These are phyloP conservation scores for Thymus mandschuricus DNA, from an alignment of 257 asterid species.

Conservation along the genomic window DNA sequence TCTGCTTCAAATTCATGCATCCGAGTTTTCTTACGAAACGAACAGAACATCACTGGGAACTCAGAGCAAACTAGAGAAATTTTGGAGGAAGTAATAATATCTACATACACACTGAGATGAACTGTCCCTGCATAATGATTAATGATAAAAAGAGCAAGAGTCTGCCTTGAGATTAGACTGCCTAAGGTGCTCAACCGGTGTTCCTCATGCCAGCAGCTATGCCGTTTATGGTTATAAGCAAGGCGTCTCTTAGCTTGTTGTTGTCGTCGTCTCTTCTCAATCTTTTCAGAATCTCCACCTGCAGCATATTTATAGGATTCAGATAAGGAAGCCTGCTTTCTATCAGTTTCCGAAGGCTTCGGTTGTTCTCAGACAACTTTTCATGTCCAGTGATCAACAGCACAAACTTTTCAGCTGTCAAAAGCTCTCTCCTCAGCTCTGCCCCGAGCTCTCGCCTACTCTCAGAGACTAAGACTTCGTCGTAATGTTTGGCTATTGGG, in stretches of 20 bases:
- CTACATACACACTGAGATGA: background rate
- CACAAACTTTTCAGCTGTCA: conserved; percentile 68
- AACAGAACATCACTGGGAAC: background rate
- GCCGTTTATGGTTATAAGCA: conserved; percentile 87
- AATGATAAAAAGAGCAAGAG: background rate
- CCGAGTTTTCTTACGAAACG: background rate
- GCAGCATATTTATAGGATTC: conserved; percentile 91
- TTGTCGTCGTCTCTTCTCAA: conserved; percentile 74
- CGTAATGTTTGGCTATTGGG: conserved; percentile 83
- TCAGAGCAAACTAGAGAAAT: background rate
- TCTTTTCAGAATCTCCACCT: conserved; percentile 91
- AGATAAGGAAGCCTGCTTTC: conserved; percentile 96
- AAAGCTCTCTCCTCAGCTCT: conserved; percentile 75
- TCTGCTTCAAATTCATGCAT: background rate
- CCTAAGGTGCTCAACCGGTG: conserved; percentile 57
- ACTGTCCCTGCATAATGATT: background rate
- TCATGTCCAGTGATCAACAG: conserved; percentile 80
- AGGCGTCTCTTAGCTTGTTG: conserved; percentile 75
- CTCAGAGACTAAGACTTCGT: conserved; percentile 79
- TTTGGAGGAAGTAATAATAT: background rate
- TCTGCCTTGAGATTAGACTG: background rate
- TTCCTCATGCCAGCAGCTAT: conserved; percentile 99
- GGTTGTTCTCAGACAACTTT: conserved; percentile 71
- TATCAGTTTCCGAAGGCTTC: conserved; percentile 68
- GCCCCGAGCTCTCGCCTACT: conserved; percentile 69